These are phyloP conservation scores for Venturiaceae sp. DNA, from an alignment of 2,329 filamentous ascomycete species.

Conservation along the genomic window DNA sequence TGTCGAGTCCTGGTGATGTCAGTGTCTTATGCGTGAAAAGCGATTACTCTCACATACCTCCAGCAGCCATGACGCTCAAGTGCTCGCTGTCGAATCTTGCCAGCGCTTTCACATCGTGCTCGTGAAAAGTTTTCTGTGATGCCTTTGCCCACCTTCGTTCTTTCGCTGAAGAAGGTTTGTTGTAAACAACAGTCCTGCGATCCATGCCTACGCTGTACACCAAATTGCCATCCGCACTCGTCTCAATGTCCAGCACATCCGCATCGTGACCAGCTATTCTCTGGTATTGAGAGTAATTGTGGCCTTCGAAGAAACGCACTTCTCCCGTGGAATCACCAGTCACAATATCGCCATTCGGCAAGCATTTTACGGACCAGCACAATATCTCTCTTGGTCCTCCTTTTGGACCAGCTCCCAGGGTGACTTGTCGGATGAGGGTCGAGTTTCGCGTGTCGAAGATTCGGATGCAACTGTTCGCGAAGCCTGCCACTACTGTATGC, in stretches of 20 bases:
- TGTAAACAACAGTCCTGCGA: constrained; percentile 75
- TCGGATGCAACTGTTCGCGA: constrained; percentile 92
- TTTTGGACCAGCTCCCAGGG: constrained; percentile 66
- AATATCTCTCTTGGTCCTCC: constrained; percentile 78
- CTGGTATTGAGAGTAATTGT: constrained; percentile 81
- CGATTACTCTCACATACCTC: constrained; percentile 53
- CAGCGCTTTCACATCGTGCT: constrained; percentile 92
- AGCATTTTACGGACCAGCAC: constrained; percentile 85
- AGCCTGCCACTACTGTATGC: constrained; percentile 76
- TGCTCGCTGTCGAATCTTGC: constrained; percentile 76
- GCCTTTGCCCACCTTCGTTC: constrained; percentile 64
- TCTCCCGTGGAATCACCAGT: constrained; percentile 94
- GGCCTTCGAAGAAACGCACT: constrained; percentile 86
- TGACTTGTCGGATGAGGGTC: constrained; percentile 69
- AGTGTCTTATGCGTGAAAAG: not conserved
- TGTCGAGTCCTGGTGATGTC: constrained; percentile 60
- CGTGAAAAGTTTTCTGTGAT: constrained; percentile 78
- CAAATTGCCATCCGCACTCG: constrained; percentile 67
- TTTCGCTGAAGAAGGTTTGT: constrained; percentile 35
- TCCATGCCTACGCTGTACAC: constrained; percentile 92
- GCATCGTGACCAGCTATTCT: constrained; percentile 79
- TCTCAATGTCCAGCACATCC: constrained; percentile 81
- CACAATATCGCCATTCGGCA: constrained; percentile 81
- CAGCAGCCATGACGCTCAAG: constrained; percentile 81
- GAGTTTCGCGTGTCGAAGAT: constrained; percentile 79